Evolutionary conservation across 345 rosid genomes (phyloP).

Genomic region (Gossypioides kirkii): DNA sequence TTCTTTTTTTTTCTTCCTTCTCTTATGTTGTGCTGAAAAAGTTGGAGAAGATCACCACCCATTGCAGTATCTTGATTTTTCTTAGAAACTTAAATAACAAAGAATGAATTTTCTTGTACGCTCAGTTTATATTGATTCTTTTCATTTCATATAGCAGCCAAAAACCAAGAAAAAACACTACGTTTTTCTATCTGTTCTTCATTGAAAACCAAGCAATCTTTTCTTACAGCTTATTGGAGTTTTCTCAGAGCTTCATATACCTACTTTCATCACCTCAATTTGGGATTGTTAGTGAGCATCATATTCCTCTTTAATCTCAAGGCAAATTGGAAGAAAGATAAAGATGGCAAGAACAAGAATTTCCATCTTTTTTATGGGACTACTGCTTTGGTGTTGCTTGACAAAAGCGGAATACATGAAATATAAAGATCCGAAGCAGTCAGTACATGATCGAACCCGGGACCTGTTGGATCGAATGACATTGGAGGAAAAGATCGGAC

Average conservation of each 20-base stretch:
- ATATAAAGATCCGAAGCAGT: conserved; percentile 39
- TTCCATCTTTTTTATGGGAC: not conserved
- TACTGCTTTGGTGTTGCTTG: conserved; percentile 7
- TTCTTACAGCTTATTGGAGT: too few species aligned
- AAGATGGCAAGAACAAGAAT: conserved; percentile 10
- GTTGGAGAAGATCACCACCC: not conserved
- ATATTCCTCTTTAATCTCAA: not conserved
- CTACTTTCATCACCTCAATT: not conserved
- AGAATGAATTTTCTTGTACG: not conserved
- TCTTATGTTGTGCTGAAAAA: not conserved
- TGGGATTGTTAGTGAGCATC: not conserved
- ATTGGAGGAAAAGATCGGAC: conserved; percentile 54
- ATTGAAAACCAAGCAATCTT: not conserved
- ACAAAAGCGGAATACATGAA: conserved; percentile 20
- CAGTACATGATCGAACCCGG: conserved; percentile 30
- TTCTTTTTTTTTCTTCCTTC: too few species aligned
- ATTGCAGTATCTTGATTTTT: not conserved
- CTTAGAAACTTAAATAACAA: not conserved
- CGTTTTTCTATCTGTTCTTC: not conserved
- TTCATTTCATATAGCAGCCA: not conserved
- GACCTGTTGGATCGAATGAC: conserved; percentile 48
- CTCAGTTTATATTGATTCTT: not conserved
- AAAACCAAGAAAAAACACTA: too few species aligned
- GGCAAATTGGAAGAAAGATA: not conserved
- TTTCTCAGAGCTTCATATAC: not conserved